Evolutionary conservation across 1,284 basidiomycete species (phyloP).

Genomic region (Ceratobasidium sp.): DNA sequence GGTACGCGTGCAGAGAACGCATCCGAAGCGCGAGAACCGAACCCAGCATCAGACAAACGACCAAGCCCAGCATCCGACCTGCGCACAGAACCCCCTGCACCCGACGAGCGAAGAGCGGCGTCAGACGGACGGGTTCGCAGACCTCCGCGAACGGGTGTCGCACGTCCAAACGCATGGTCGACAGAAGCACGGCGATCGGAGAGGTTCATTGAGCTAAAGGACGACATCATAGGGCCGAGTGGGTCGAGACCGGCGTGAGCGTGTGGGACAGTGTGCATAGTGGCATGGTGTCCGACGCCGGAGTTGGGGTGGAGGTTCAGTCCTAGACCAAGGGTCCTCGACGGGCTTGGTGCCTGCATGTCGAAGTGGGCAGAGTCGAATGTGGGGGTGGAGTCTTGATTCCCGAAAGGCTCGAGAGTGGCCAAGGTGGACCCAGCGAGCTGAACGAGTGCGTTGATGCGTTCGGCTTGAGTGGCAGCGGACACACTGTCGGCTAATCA

Average conservation of each 20-base stretch:
- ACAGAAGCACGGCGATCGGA: conserved; percentile 26
- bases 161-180: conserved; percentile 17
- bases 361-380: not conserved
- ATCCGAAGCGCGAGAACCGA: too few species aligned
- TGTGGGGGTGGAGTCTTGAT: not conserved
- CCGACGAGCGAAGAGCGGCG: not conserved
- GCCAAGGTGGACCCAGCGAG: not conserved
- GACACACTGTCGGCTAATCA: conserved; percentile 73
- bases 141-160: not conserved
- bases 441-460: conserved; percentile 57
- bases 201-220: conserved; percentile 7
- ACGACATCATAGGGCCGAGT: not conserved
- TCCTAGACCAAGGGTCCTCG: conserved; percentile 6
- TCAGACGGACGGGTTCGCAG: conserved; percentile 22
- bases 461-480: conserved; percentile 80
- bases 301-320: not conserved
- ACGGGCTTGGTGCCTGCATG: not conserved
- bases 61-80: too few species aligned
- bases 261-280: not conserved
- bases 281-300: too few species aligned
- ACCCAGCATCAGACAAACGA: too few species aligned
- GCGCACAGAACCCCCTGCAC: too few species aligned
- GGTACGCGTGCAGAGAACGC: too few species aligned
- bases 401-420: not conserved
- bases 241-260: not conserved